A percentile compares a stretch with the other conserved stretches of the same genome.
Conservation (phyloP, 805 yeast species). For the Lachancea kluyveri region DNA sequence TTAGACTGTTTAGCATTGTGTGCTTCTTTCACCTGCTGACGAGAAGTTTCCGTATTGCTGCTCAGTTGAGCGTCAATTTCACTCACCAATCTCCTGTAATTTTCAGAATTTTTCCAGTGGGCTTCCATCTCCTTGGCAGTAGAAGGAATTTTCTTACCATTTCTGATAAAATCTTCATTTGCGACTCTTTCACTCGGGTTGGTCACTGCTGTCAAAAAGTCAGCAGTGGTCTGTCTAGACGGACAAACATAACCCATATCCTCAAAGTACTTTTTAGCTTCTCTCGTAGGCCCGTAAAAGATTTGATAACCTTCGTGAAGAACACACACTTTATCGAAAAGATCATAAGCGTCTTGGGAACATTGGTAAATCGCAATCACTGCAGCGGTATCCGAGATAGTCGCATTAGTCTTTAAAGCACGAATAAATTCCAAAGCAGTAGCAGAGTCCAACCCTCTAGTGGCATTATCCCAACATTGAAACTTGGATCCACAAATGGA, state of each 20-base stretch:
- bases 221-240: conserved; percentile 63
- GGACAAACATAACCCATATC: conserved; percentile 63
- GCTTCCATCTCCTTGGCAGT: conserved; percentile 57
- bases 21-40: conserved; percentile 29
- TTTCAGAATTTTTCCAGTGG: conserved; percentile 49
- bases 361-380: conserved; percentile 68
- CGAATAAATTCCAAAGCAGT: conserved; percentile 72
- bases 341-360: conserved; percentile 56
- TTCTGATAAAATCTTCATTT: conserved; percentile 28
- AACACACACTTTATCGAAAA: conserved; percentile 58
- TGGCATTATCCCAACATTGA: conserved; percentile 76
- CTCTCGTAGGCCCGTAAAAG: conserved; percentile 52
- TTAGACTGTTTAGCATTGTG: conserved; percentile 49
- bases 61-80: conserved; percentile 40
- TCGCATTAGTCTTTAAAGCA: conserved; percentile 59
- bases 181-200: conserved; percentile 55
- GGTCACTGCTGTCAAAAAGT: conserved; percentile 63
- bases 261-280: conserved; percentile 53
- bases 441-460: conserved; percentile 81
- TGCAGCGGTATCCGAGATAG: conserved; percentile 46
- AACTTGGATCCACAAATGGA: conserved; percentile 57
- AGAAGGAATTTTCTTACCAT: conserved; percentile 50
- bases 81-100: conserved; percentile 34
- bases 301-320: conserved; percentile 57
- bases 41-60: conserved; percentile 19